phyloP scores from a whole-genome alignment of 306 rosid genomes.

The Biancaea sappan region DNA sequence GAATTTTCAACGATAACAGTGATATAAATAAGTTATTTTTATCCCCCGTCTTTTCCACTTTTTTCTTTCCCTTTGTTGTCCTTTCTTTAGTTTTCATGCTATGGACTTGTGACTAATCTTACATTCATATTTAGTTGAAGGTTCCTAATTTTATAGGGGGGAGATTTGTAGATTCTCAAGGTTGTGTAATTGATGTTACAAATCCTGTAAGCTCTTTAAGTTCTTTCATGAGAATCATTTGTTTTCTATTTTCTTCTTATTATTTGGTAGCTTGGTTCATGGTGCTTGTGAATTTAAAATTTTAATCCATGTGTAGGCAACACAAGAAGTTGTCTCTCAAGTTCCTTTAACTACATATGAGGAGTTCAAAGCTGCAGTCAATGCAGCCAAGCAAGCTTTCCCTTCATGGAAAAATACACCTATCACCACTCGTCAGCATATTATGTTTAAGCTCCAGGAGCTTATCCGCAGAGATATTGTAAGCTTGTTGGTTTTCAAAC shows the following conservation, averaged over 20 bases:
- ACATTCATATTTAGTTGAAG: conserved; percentile 55
- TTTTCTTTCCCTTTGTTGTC: conserved; percentile 4
- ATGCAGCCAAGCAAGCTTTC: conserved; percentile 78
- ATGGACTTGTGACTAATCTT: conserved; percentile 35
- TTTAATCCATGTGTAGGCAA: conserved; percentile 55
- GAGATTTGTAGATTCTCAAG: conserved; percentile 54
- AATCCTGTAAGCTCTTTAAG: conserved; percentile 63
- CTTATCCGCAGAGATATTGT: conserved; percentile 76
- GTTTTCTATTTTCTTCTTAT: neutral
- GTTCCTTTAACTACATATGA: conserved; percentile 66
- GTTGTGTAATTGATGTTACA: conserved; percentile 53
- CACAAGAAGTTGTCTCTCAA: conserved; percentile 82
- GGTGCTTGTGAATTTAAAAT: conserved; percentile 26
- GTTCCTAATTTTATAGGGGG: conserved; percentile 80
- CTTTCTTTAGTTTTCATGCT: conserved; percentile 15
- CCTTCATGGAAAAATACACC: conserved; percentile 71
- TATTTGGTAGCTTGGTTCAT: conserved; percentile 5
- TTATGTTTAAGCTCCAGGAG: conserved; percentile 76
- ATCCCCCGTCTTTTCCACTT: neutral
- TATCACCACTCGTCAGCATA: conserved; percentile 57
- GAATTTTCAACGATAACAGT: conserved; percentile 22
- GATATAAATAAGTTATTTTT: conserved; percentile 9
- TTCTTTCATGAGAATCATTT: conserved; percentile 4
- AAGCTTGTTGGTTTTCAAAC: conserved; percentile 31
- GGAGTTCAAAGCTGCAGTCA: conserved; percentile 76